Base-by-base conservation (phyloP, 1,284 basidiomycete species). In the Ceratobasidium sp. region DNA sequence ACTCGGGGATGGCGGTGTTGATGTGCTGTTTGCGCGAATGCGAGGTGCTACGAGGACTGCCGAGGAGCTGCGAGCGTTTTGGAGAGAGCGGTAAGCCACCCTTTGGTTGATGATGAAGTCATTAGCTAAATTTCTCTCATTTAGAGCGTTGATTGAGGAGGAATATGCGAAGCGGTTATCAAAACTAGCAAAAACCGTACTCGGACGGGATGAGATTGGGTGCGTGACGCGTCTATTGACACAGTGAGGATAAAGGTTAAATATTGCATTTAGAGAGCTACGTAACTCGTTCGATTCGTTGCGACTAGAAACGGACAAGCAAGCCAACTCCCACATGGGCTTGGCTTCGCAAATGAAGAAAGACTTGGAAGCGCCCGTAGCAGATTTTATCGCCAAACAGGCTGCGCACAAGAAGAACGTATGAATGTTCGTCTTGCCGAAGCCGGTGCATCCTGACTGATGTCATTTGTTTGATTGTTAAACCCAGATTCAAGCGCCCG, bases 121-220 rank as follows among this genome's bases (percentile, higher is more conserved):
- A 18, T 9, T 68, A 13, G 42, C 61, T 63, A 76, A 66, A 20
- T 33, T 4, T 53, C 39, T 40, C 67, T 46, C 56, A 77, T 80
- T 0, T 85, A 95, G 95, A 81, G 92, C 94, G 12, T 82, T 88
- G 42, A 97, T 99, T 81, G 97, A 99, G 84, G 97, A 98, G 81
- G 97, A 99, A 46, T 99, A 99, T 83, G 93, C 97, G 2, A 97
- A 97, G 86, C 91, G 93, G 51, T 84, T 99, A 12, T 87, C 90
- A 28, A 97, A 95, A 85, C 88, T 99, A 33, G 89, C 96, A 42
- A 97, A 95, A 85, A 84, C 88, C 78, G 83, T 90, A 0, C 86
- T 98, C 28, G 97, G 97, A 33, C 90, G 89, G 82, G 95, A 97
- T 85, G 97, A 99, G 86, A 95, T 97, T 80, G 97, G 96, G 93